phyloP scores from a whole-genome alignment of 1,284 basidiomycete genomes.

The Leccinum olivaceoglutinosum region DNA sequence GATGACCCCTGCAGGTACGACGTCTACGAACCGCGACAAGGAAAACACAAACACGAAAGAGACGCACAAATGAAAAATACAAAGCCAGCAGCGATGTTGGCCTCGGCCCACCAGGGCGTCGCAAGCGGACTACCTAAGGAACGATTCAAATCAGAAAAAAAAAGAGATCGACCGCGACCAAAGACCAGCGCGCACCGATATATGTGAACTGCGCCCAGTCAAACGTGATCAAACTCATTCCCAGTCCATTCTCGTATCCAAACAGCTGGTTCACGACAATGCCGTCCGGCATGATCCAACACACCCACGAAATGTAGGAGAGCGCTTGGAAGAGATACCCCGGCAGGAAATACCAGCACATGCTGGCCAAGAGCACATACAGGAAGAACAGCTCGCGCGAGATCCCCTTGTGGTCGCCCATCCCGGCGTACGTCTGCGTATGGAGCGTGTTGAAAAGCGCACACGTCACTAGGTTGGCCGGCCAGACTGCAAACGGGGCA shows the following conservation, averaged over 20 bases:
- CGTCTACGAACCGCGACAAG: not conserved
- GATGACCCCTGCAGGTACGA: conserved; percentile 41
- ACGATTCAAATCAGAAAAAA: not conserved
- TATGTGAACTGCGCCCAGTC: conserved; percentile 61
- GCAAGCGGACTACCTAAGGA: conserved; percentile 46
- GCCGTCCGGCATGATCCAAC: conserved; percentile 77
- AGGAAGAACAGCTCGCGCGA: conserved; percentile 76
- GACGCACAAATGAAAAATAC: conserved; percentile 59
- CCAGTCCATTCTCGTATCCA: conserved; percentile 71
- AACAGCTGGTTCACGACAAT: conserved; percentile 69
- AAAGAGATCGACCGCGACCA: not conserved
- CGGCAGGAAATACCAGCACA: conserved; percentile 65
- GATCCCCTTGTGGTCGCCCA: conserved; percentile 59
- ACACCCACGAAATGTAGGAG: conserved; percentile 65
- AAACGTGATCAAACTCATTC: conserved; percentile 65
- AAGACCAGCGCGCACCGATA: conserved; percentile 30
- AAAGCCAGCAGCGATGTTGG: conserved; percentile 79
- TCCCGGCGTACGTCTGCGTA: conserved; percentile 54
- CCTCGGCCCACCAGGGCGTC: conserved; percentile 74
- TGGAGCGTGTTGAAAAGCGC: conserved; percentile 80
- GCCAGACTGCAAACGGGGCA: conserved; percentile 62
- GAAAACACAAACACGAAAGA: not conserved
- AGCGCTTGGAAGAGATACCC: conserved; percentile 73
- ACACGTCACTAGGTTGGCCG: conserved; percentile 74
- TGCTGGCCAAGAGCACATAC: conserved; percentile 50